These are phyloP conservation scores for Chaetomium strumarium DNA, from an alignment of 2,329 filamentous ascomycete genomes.

Conservation along the genomic window DNA sequence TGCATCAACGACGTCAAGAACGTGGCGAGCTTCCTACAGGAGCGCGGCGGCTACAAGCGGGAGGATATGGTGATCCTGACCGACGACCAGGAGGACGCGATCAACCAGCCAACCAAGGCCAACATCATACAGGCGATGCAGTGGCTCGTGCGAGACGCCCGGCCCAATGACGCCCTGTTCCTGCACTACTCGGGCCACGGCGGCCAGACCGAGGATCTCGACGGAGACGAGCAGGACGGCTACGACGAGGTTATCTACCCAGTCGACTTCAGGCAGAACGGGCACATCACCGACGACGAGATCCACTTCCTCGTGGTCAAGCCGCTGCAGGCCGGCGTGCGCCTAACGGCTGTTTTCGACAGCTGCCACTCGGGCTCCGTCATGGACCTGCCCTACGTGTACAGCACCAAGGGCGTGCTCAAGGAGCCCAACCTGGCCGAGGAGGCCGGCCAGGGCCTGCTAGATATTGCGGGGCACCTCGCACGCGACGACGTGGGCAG, in stretches of 20 bases:
- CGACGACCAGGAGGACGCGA: conserved; percentile 65
- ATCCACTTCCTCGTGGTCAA: conserved; percentile 74
- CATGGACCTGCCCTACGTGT: conserved; percentile 72
- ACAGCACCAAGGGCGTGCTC: conserved; percentile 72
- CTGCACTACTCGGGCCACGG: conserved; percentile 77
- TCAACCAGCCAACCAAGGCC: conserved; percentile 66
- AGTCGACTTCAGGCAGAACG: conserved; percentile 62
- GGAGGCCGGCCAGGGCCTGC: conserved; percentile 67
- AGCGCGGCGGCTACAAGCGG: conserved; percentile 63
- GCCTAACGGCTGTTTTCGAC: conserved; percentile 76
- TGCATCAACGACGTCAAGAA: conserved; percentile 81
- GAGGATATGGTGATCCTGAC: conserved; percentile 78
- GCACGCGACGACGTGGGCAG: conserved; percentile 76
- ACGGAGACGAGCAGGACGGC: conserved; percentile 73
- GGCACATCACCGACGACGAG: conserved; percentile 72
- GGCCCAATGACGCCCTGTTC: conserved; percentile 70
- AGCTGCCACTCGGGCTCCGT: conserved; percentile 75
- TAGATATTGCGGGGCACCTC: conserved; percentile 71
- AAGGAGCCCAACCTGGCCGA: conserved; percentile 78
- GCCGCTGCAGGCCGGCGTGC: conserved; percentile 73
- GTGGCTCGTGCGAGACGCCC: conserved; percentile 66
- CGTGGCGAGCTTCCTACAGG: conserved; percentile 63
- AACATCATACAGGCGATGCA: conserved; percentile 72
- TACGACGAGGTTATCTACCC: conserved; percentile 76
- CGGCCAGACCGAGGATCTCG: conserved; percentile 65